These are phyloP conservation scores for Dryas drummondii DNA, from an alignment of 306 rosid genomes.

Conservation along the genomic window DNA sequence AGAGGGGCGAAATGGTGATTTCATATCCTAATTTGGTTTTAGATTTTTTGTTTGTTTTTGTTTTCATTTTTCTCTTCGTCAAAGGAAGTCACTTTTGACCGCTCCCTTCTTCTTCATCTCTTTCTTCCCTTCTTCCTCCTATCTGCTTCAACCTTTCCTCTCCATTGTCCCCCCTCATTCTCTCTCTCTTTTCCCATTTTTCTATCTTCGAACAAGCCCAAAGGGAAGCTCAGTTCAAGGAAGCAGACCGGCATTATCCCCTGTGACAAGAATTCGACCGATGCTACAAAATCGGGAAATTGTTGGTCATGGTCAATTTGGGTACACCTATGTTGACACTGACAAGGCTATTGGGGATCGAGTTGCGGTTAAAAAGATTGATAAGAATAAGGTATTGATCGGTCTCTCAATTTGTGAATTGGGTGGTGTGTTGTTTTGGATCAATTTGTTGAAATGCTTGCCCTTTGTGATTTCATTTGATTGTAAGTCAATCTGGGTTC, in stretches of 20 bases:
- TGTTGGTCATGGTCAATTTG: conserved; percentile 95
- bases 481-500: conserved; percentile 1
- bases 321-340: conserved; percentile 82
- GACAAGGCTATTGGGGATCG: conserved; percentile 84
- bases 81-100: conserved; percentile 71
- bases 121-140: conserved; percentile 74
- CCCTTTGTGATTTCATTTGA: conserved; percentile 4
- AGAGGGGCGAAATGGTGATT: too few species aligned
- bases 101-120: conserved; percentile 30
- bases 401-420: conserved; percentile 7
- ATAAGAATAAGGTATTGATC: conserved; percentile 75
- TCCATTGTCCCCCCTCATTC: background rate
- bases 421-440: background rate
- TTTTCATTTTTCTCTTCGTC: background rate
- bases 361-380: conserved; percentile 92
- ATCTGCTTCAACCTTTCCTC: conserved; percentile 56
- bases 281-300: conserved; percentile 72
- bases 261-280: conserved; percentile 70
- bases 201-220: conserved; percentile 17
- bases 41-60: background rate
- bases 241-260: conserved; percentile 51
- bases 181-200: background rate
- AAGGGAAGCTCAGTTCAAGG: conserved; percentile 31
- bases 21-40: background rate
- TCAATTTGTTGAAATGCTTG: conserved; percentile 8